Evolutionary conservation across 352 stramenopile species (phyloP).

Genomic region (Pythium biforme): DNA sequence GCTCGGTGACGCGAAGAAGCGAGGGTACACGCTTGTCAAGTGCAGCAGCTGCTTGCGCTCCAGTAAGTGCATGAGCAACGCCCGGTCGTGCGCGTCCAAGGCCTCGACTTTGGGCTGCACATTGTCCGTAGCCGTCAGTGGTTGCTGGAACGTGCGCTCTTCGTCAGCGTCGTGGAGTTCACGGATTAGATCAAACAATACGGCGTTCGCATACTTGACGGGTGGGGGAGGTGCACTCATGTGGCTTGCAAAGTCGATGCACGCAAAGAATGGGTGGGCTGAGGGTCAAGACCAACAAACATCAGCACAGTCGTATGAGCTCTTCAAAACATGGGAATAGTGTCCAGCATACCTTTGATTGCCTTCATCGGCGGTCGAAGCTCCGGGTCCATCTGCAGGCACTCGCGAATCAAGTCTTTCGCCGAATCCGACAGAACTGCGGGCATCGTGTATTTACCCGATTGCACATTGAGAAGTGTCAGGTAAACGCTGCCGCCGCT

Average conservation of each 20-base stretch:
- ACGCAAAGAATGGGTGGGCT: conserved; percentile 77
- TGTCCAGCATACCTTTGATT: conserved; percentile 64
- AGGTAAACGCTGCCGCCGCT: conserved; percentile 76
- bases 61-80: conserved; percentile 76
- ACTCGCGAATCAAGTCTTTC: conserved; percentile 56
- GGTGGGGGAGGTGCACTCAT: conserved; percentile 38
- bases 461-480: conserved; percentile 74
- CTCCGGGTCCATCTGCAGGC: conserved; percentile 49
- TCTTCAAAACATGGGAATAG: too few relatives aligned
- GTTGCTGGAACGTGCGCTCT: conserved; percentile 14
- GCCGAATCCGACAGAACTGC: conserved; percentile 61
- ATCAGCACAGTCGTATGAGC: neutral
- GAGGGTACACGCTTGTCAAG: conserved; percentile 63
- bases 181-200: conserved; percentile 46
- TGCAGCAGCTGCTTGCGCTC: conserved; percentile 73
- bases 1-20: conserved; percentile 58
- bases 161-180: conserved; percentile 46
- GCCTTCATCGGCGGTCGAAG: conserved; percentile 29
- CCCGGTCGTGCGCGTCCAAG: conserved; percentile 34
- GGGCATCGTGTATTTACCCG: conserved; percentile 55
- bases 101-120: conserved; percentile 42
- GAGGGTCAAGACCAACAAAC: neutral
- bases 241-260: conserved; percentile 66
- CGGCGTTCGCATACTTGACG: conserved; percentile 39
- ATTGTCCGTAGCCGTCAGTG: conserved; percentile 34